Evolutionary conservation across 495 filamentous ascomycete genomes (phyloP), one percentile per base, ranked within the genome.

Genomic region (Tuber magnatum): DNA sequence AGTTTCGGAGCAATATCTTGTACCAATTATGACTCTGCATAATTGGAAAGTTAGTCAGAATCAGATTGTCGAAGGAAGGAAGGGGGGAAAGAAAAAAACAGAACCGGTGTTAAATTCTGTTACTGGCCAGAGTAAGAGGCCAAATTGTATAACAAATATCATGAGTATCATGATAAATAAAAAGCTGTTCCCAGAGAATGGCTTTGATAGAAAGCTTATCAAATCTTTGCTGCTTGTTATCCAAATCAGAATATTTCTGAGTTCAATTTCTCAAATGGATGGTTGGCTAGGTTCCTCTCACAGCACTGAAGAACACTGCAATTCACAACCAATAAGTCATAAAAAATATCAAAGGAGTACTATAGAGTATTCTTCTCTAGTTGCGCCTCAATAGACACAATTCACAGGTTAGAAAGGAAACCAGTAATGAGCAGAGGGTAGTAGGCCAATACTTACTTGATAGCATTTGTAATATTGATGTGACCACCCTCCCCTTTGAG

Each of bases 261-360:
- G 18, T 73, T 73, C 22, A 7, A 39, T 18, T 73, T 76, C 32
- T 69, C 74, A 5, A 43, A 69, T 70, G 42, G 74, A 0, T 76
- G 70, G 56, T 42, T 72, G 28, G 73, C 73, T 48, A 46, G 75
- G 0, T 77, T 77, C 46, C 44, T 77, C 0, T 35, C 69, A 16
- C 68, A 38, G 0, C 68, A 77, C 14, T 8, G 46, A 8, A 77
- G 74, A 5, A 41, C 72, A 0, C 28, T 74, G 5, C 43, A 43
- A 39, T 77, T 74, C 35, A 71, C 20, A 1, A 77, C 75, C 6
- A 77, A 77, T 4, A 76, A 73, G 43, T 73, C 51, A 28, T 56
- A 76, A 70, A 69, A 70, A 32, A 68, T 75, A 8, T 70, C 42
- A 1, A 28, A 71, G 10, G 48, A 65, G 38, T 75, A 41, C n/a